Base-by-base conservation (phyloP, 1,139 yeast genomes). In the Debaryomyces udenii region DNA sequence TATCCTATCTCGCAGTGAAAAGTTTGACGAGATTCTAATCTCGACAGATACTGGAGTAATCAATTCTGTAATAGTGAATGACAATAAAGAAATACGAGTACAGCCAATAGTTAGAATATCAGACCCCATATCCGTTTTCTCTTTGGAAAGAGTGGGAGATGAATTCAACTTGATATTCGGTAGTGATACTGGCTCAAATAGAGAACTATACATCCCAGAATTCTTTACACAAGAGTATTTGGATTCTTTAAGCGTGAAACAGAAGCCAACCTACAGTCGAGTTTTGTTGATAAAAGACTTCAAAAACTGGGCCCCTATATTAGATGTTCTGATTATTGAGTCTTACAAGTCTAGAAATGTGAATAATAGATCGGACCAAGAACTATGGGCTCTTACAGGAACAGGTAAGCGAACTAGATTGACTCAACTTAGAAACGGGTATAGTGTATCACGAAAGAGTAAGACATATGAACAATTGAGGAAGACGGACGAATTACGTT, bases 361-460 rank as follows among this genome's bases (percentile, higher is more conserved):
- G 11, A 40, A 47, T 9, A 51, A 47, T 22, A 55, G 55, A 28
- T 47, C 59, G 5, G 53, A 56, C 13, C 65, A 68, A 30, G 80
- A 77, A 40, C 45, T 78, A 1, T 78, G 80, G 79, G 65, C 74
- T 3, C 58, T 76, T 3, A 64, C 78, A 4, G 81, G 81, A 0
- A 46, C 53, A 3, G 72, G 70, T 0, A 65, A 64, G 33, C 53
- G 68, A 37, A 57, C 76, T 2, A 64, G 66, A 23, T 42, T 78
- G 2, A 62, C 70, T 2, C 73, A 68, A 11, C 49, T 78, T 4
- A 59, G 70, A 37, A 39, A 52, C 27, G 83, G 83, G 0, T 60
- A 70, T 37, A 33, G 50, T 4, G 70, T 70, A 1, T 43, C 52
- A 4, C 57, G 69, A 28, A 43, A 40, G 17, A 55, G 64, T 24